Evolutionary conservation across 2,329 filamentous ascomycete genomes (phyloP).

Genomic region (Neospermospora avenae): DNA sequence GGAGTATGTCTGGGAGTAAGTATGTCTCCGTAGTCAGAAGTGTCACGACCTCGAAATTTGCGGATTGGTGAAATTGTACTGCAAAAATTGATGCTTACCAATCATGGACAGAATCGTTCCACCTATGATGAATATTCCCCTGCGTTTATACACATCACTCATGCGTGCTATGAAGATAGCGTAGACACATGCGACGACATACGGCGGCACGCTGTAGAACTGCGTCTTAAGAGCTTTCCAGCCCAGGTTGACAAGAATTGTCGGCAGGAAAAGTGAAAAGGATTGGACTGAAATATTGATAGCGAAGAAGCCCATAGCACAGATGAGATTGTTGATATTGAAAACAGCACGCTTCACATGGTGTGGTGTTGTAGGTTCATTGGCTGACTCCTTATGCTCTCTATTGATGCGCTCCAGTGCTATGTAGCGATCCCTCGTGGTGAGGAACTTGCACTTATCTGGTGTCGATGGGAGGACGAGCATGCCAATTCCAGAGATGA

Average conservation of each 20-base stretch:
- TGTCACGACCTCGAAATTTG: too few species aligned
- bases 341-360: conserved; percentile 43
- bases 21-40: too few species aligned
- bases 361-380: conserved; percentile 38
- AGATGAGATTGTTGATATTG: conserved; percentile 25
- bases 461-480: conserved; percentile 41
- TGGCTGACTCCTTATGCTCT: conserved; percentile 38
- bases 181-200: conserved; percentile 60
- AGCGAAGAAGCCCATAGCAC: conserved; percentile 34
- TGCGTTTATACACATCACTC: conserved; percentile 49
- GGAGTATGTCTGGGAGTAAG: too few species aligned
- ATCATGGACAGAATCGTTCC: conserved; percentile 17
- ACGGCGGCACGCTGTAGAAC: conserved; percentile 46
- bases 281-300: conserved; percentile 45
- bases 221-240: conserved; percentile 42
- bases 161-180: conserved; percentile 45
- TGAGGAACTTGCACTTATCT: conserved; percentile 40
- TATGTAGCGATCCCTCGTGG: conserved; percentile 40
- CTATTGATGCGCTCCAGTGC: conserved; percentile 40
- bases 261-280: conserved; percentile 51
- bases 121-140: conserved; percentile 49
- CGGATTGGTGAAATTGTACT: too few species aligned
- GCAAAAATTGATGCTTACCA: too few species aligned
- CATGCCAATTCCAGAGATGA: conserved; percentile 43
- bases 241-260: conserved; percentile 15